Conservation (phyloP, 2,329 filamentous ascomycete genomes). For the Gyromitra esculenta region DNA sequence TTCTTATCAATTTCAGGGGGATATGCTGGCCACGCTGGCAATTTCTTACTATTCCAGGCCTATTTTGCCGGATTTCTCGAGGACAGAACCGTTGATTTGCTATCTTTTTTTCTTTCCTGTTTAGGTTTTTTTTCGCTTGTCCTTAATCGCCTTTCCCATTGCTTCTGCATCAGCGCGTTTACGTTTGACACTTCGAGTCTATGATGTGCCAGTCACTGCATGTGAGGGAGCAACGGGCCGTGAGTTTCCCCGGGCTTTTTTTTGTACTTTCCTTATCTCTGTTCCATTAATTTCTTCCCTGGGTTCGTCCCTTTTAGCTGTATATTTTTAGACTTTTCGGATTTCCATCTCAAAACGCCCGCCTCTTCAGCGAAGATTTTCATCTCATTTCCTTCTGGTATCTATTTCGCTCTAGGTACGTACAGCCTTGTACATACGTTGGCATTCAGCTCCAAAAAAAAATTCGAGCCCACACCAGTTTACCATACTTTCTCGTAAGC, state of each 20-base stretch:
- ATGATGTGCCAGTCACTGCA: neutral
- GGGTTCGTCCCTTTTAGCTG: constrained; percentile 14
- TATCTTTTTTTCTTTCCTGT: constrained; percentile 22
- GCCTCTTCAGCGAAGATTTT: constrained; percentile 11
- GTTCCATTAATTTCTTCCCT: constrained; percentile 1
- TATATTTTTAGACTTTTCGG: constrained; percentile 39
- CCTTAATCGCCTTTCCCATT: constrained; percentile 22
- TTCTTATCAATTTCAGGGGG: constrained; percentile 14
- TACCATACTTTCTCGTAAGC: constrained; percentile 24
- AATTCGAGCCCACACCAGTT: constrained; percentile 18
- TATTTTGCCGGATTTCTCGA: constrained; percentile 41
- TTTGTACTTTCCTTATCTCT: constrained; percentile 38
- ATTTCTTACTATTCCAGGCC: constrained; percentile 42
- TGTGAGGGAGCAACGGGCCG: constrained; percentile 34
- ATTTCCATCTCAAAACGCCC: constrained; percentile 9
- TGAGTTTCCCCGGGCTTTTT: constrained; percentile 25
- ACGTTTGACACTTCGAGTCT: constrained; percentile 9
- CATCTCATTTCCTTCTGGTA: constrained; percentile 36
- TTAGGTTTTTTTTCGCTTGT: constrained; percentile 20
- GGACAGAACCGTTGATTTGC: constrained; percentile 33
- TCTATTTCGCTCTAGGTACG: constrained; percentile 20
- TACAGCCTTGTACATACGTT: neutral
- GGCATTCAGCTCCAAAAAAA: neutral
- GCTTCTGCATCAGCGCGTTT: constrained; percentile 15
- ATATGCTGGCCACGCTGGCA: constrained; percentile 44